Conservation (phyloP, 2,329 filamentous ascomycete genomes). For the Graphilbum sp. region DNA sequence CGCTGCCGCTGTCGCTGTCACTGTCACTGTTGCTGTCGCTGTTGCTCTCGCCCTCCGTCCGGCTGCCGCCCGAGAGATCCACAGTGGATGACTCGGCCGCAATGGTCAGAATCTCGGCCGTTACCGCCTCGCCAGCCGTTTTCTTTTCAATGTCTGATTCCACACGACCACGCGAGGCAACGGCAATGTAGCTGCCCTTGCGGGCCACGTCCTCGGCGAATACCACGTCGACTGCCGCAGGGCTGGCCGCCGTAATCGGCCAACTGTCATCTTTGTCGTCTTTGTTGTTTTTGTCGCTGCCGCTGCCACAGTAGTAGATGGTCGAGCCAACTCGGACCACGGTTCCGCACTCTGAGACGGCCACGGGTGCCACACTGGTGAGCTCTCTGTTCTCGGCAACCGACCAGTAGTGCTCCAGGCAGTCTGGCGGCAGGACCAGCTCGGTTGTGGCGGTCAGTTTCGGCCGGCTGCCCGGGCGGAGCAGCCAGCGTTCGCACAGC, state of each 20-base stretch:
- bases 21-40: background rate
- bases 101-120: background rate
- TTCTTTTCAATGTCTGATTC: too few species aligned
- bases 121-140: background rate
- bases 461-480: background rate
- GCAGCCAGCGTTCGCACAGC: background rate
- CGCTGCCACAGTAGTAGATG: too few species aligned
- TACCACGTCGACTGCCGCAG: too few species aligned
- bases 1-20: background rate
- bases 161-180: background rate
- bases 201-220: background rate
- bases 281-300: too few species aligned
- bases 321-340: background rate
- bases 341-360: background rate
- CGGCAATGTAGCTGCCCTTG: background rate
- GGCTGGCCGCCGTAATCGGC: too few species aligned
- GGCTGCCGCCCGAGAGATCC: background rate
- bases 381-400: background rate
- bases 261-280: too few species aligned
- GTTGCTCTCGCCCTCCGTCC: background rate
- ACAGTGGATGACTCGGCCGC: too few species aligned
- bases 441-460: background rate
- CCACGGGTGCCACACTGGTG: background rate
- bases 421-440: background rate
- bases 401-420: background rate